Evolutionary conservation across 176 grass and related monocot genomes (phyloP).

Genomic region (Carex cristatella): DNA sequence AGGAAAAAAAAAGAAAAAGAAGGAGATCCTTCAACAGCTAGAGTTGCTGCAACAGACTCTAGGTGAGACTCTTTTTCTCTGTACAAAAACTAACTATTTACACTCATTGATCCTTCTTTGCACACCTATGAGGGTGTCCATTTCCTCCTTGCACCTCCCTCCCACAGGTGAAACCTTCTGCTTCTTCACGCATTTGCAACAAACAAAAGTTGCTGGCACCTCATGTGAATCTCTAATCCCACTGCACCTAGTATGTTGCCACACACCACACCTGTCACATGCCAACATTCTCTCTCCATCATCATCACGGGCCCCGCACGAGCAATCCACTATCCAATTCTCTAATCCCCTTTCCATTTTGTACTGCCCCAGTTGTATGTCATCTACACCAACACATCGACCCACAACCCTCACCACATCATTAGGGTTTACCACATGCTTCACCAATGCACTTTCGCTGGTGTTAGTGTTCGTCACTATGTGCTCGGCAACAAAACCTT

Average conservation of each 20-base stretch:
- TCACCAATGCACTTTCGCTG: slow-evolving; percentile 46
- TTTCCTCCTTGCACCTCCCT: slow-evolving; percentile 72
- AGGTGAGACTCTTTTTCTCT: slow-evolving; percentile 15
- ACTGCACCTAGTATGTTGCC: slow-evolving; percentile 93
- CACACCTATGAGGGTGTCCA: slow-evolving; percentile 31
- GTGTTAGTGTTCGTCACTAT: slow-evolving; percentile 47
- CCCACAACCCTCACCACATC: slow-evolving; percentile 54
- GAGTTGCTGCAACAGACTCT: slow-evolving; percentile 20
- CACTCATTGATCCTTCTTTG: slow-evolving; percentile 53
- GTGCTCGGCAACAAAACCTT: slow-evolving; percentile 77
- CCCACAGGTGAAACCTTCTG: slow-evolving; percentile 28
- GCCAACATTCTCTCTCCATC: slow-evolving; percentile 97
- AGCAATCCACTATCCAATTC: slow-evolving; percentile 89
- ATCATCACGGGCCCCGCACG: slow-evolving; percentile 83
- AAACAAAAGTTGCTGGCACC: slow-evolving; percentile 71
- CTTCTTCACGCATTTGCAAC: slow-evolving; percentile 44
- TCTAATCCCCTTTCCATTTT: slow-evolving; percentile 94
- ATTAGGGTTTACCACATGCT: slow-evolving; percentile 49
- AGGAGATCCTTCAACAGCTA: slow-evolving; percentile 21
- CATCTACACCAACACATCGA: slow-evolving; percentile 45
- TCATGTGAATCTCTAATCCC: slow-evolving; percentile 81
- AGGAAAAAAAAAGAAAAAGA: background rate
- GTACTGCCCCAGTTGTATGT: slow-evolving; percentile 50
- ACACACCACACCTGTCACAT: slow-evolving; percentile 78
- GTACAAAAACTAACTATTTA: slow-evolving; percentile 48